Conservation (phyloP, 1,284 basidiomycete genomes). For the Ceratobasidium sp. region DNA sequence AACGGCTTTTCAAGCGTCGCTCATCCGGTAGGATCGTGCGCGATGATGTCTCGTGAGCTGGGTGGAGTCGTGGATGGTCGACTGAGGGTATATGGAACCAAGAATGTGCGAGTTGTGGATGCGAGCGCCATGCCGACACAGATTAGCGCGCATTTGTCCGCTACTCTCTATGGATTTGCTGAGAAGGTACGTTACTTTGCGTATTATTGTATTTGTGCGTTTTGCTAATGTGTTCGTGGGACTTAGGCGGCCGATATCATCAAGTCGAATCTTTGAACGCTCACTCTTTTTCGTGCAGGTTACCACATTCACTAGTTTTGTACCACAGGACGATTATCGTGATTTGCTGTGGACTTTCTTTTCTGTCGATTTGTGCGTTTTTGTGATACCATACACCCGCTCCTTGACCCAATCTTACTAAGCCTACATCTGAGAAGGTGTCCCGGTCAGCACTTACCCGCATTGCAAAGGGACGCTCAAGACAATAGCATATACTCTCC, state of each 20-base stretch:
- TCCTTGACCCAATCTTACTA: too few species aligned
- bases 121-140: slow-evolving; percentile 47
- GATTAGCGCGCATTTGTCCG: slow-evolving; percentile 45
- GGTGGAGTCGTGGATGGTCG: slow-evolving; percentile 50
- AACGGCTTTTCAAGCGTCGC: slow-evolving; percentile 52
- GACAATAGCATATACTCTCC: too few species aligned
- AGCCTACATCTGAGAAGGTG: too few species aligned
- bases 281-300: too few species aligned
- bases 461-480: too few species aligned
- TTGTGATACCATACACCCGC: too few species aligned
- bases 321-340: too few species aligned
- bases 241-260: slow-evolving; percentile 30
- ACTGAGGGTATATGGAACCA: slow-evolving; percentile 52
- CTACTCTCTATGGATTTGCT: slow-evolving; percentile 43
- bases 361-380: too few species aligned
- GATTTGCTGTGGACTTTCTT: too few species aligned
- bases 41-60: slow-evolving; percentile 42
- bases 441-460: too few species aligned
- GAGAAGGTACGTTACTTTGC: slow-evolving; percentile 40
- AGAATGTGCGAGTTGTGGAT: slow-evolving; percentile 48
- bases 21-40: slow-evolving; percentile 38
- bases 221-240: neutral
- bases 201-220: neutral
- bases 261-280: slow-evolving; percentile 16
- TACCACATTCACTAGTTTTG: too few species aligned